Evolutionary conservation across 139 green algal genomes (phyloP).

Genomic region (Coelastrella sp.): DNA sequence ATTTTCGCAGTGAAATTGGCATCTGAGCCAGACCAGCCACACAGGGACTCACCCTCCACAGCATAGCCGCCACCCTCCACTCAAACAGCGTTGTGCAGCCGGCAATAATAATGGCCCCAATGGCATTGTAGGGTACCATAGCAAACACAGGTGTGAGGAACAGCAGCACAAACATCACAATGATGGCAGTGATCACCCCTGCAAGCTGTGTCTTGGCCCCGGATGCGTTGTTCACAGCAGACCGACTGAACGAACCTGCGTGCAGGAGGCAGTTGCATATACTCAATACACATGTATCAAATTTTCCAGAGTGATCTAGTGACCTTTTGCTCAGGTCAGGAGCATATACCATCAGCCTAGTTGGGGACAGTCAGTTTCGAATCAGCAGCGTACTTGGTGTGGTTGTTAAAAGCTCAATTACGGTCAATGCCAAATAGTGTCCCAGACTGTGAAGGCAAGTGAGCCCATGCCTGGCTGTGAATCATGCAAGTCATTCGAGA

Average conservation of each 20-base stretch:
- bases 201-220: slow-evolving; percentile 67
- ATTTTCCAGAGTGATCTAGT: too few species aligned
- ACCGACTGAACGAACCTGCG: slow-evolving; percentile 84
- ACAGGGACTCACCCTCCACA: slow-evolving; percentile 47
- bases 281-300: too few species aligned
- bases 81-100: slow-evolving; percentile 69
- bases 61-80: slow-evolving; percentile 32
- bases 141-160: slow-evolving; percentile 73
- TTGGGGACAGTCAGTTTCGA: too few species aligned
- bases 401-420: too few species aligned
- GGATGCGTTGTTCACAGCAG: slow-evolving; percentile 80
- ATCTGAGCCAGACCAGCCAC: too few species aligned
- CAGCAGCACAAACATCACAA: slow-evolving; percentile 73
- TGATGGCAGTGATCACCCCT: slow-evolving; percentile 54
- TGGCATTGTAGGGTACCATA: slow-evolving; percentile 68
- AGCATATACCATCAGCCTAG: not conserved
- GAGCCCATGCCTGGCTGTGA: too few species aligned
- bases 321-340: not conserved
- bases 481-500: too few species aligned
- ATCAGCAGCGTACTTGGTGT: too few species aligned
- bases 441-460: too few species aligned
- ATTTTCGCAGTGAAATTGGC: too few species aligned
- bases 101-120: slow-evolving; percentile 73
- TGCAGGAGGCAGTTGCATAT: too few species aligned
- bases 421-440: too few species aligned